Evolutionary conservation across 257 asterid species (phyloP).

Genomic region (Nicotiana tabacum): DNA sequence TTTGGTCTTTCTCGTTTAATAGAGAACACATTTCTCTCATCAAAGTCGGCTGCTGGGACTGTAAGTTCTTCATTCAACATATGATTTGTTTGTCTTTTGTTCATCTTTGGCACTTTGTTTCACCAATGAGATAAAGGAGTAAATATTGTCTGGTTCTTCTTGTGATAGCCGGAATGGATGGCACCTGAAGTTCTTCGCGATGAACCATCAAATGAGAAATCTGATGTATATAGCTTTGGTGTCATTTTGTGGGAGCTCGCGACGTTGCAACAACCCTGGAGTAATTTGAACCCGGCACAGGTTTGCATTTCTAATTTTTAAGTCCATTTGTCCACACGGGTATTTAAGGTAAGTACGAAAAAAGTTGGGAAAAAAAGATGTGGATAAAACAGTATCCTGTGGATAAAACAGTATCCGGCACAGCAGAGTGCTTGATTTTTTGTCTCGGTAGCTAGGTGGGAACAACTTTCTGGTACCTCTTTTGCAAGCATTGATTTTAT

Average conservation of each 20-base stretch:
- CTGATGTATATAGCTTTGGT: slow-evolving; percentile 94
- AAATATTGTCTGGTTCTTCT: neutral
- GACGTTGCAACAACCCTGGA: slow-evolving; percentile 89
- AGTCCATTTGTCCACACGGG: neutral
- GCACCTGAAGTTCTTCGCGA: slow-evolving; percentile 99
- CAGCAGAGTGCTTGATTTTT: neutral
- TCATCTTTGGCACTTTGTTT: slow-evolving; percentile 11
- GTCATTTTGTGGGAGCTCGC: slow-evolving; percentile 94
- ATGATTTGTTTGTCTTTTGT: neutral
- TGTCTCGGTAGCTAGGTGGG: neutral
- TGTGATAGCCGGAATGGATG: slow-evolving; percentile 96
- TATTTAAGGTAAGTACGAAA: neutral
- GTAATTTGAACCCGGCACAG: slow-evolving; percentile 90
- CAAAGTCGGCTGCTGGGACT: slow-evolving; percentile 98
- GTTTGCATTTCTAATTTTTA: slow-evolving; percentile 36
- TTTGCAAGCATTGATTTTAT: neutral
- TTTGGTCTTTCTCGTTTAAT: slow-evolving; percentile 95
- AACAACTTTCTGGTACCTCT: neutral
- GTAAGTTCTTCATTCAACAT: slow-evolving; percentile 39
- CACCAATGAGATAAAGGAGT: neutral
- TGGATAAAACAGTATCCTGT: neutral
- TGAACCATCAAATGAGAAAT: slow-evolving; percentile 94
- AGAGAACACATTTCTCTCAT: slow-evolving; percentile 90
- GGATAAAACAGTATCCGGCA: neutral
- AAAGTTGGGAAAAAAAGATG: neutral